Evolutionary conservation across 148 eudicot species (phyloP).

Genomic region (Diospyros lotus): DNA sequence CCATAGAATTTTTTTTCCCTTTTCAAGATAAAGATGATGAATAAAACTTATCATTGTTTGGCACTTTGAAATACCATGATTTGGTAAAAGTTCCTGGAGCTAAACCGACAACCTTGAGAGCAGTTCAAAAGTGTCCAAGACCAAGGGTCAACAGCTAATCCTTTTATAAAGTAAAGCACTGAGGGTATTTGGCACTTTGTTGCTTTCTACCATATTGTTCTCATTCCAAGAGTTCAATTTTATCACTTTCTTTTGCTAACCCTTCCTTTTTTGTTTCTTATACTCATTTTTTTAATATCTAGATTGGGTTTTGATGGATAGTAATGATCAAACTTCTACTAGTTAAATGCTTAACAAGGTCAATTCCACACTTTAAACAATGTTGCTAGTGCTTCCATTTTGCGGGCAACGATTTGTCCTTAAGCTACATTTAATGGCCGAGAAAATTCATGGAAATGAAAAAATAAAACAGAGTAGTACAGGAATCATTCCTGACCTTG

Average conservation of each 20-base stretch:
- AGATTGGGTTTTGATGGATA: too few species aligned
- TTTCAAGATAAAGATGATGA: too few species aligned
- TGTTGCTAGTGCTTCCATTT: background rate
- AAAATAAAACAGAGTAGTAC: background rate
- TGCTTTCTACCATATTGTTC: background rate
- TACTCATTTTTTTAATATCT: background rate
- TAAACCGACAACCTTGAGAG: background rate
- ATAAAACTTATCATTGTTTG: too few species aligned
- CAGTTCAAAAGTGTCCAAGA: background rate
- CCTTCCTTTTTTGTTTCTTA: background rate
- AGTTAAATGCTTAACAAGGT: background rate
- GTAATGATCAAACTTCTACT: too few species aligned
- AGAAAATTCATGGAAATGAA: background rate
- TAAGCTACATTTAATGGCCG: background rate
- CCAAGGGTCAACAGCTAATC: background rate
- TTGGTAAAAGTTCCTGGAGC: background rate
- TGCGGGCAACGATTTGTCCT: background rate
- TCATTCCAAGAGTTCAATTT: background rate
- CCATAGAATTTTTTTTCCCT: background rate
- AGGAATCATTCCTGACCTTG: background rate
- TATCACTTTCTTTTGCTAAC: background rate
- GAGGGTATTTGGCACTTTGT: slow-evolving; percentile 2
- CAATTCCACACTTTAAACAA: background rate
- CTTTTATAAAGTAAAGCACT: slow-evolving; percentile 1
- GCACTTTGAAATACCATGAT: background rate